A percentile compares a stretch with the other conserved stretches of the same genome.
Evolutionary conservation across 257 asterid genomes (phyloP).

Genomic region (Jaltomata sinuosa): DNA sequence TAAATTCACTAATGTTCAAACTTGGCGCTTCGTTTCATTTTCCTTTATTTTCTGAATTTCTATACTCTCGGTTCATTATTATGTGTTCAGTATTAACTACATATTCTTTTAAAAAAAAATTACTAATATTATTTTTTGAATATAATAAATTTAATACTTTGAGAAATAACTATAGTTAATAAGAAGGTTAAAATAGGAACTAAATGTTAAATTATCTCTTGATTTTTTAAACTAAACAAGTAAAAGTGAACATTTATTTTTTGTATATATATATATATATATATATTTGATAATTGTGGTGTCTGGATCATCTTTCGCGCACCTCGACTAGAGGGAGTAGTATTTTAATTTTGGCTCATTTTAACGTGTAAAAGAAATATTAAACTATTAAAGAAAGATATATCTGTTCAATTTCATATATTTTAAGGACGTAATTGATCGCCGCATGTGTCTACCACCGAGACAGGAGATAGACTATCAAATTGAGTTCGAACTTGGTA

Average conservation of each 20-base stretch:
- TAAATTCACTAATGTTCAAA: conserved; percentile 13
- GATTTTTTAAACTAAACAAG: not conserved
- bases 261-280: no score
- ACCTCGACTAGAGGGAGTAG: not conserved
- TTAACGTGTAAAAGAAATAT: not conserved
- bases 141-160: no score
- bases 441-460: no score
- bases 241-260: not conserved
- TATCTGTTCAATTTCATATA: not conserved
- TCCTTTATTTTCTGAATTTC: not conserved
- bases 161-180: no score
- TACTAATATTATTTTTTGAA: no score
- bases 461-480: no score
- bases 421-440: not conserved
- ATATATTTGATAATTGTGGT: no score
- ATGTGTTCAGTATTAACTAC: no score
- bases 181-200: not conserved
- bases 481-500: no score
- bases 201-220: not conserved
- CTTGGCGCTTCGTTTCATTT: not conserved
- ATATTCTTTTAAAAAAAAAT: no score
- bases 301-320: no score
- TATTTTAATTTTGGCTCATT: not conserved
- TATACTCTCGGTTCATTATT: no score
- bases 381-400: not conserved